Evolutionary conservation across 208 protist genomes (phyloP).

Genomic region (Trypanosoma melophagium): DNA sequence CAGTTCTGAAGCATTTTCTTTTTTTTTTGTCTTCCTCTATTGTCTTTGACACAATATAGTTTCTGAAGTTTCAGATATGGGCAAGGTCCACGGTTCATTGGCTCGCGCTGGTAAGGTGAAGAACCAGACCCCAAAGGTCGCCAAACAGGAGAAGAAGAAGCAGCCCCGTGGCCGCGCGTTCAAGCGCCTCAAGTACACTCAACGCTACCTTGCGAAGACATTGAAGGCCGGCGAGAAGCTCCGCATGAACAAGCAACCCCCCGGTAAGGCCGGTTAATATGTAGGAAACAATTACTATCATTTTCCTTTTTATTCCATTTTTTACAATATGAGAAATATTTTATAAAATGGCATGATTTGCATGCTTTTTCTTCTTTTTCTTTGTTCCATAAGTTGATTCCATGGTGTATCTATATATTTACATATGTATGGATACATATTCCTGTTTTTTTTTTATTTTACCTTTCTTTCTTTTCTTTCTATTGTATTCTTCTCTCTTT

Average conservation of each 20-base stretch:
- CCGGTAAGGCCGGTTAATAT: conserved; percentile 85
- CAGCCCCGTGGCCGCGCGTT: conserved; percentile 94
- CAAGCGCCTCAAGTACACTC: conserved; percentile 97
- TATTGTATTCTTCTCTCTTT: conserved; percentile 11
- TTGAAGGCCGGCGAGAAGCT: conserved; percentile 92
- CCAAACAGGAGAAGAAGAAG: conserved; percentile 95
- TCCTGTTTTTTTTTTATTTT: not conserved
- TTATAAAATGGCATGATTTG: not conserved
- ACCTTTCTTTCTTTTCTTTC: conserved; percentile 7
- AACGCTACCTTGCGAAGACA: conserved; percentile 94
- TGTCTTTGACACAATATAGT: conserved; percentile 12
- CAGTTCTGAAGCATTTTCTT: not conserved
- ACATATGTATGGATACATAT: not conserved
- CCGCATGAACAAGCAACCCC: conserved; percentile 92
- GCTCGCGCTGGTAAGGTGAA: conserved; percentile 98
- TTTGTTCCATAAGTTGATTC: conserved; percentile 8
- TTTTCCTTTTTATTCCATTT: conserved; percentile 32
- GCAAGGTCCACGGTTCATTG: conserved; percentile 98
- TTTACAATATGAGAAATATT: conserved; percentile 2
- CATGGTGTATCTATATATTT: not conserved
- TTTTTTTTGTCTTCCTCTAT: conserved; percentile 7
- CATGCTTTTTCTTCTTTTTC: conserved; percentile 3
- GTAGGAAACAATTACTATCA: conserved; percentile 11
- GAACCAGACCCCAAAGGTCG: conserved; percentile 97
- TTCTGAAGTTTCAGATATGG: conserved; percentile 68